These are phyloP conservation scores for Eucalyptus erythrocorys DNA, from an alignment of 345 rosid species.

Conservation along the genomic window DNA sequence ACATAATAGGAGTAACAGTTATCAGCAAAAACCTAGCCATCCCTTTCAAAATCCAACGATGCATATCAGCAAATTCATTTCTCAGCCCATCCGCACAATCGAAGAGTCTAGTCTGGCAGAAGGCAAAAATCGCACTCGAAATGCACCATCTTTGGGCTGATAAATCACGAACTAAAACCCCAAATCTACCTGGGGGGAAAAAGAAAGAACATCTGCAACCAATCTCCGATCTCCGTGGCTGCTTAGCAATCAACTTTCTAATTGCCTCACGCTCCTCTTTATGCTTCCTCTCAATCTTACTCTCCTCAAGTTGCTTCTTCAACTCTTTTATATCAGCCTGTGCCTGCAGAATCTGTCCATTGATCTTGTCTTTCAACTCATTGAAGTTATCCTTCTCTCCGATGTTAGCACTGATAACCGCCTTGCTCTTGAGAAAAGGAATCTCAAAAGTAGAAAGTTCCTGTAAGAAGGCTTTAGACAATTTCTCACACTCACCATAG, in stretches of 20 bases:
- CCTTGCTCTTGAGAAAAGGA: conserved; percentile 82
- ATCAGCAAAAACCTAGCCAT: too few species aligned
- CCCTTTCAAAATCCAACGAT: too few species aligned
- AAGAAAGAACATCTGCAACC: background rate
- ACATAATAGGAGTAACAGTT: too few species aligned
- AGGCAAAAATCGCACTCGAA: background rate
- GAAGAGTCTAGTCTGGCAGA: background rate
- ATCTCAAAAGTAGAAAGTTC: conserved; percentile 85
- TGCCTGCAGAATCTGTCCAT: conserved; percentile 61
- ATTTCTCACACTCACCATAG: conserved; percentile 46
- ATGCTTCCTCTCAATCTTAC: conserved; percentile 88
- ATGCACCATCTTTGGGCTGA: background rate
- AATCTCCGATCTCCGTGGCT: conserved; percentile 72
- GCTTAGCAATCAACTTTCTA: conserved; percentile 67
- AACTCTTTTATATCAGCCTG: conserved; percentile 66
- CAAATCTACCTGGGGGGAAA: background rate
- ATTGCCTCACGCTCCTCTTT: conserved; percentile 92
- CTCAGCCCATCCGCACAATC: background rate
- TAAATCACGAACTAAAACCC: background rate
- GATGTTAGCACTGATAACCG: conserved; percentile 61
- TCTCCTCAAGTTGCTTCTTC: conserved; percentile 82
- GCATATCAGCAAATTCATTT: background rate
- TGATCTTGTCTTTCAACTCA: conserved; percentile 71
- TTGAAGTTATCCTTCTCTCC: conserved; percentile 80
- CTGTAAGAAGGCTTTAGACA: conserved; percentile 72